Percentiles rank a stretch among this genome's conserved stretches.
phyloP scores from a whole-genome alignment of 2,329 filamentous ascomycete genomes.

The Sclerotinia spermophila region DNA sequence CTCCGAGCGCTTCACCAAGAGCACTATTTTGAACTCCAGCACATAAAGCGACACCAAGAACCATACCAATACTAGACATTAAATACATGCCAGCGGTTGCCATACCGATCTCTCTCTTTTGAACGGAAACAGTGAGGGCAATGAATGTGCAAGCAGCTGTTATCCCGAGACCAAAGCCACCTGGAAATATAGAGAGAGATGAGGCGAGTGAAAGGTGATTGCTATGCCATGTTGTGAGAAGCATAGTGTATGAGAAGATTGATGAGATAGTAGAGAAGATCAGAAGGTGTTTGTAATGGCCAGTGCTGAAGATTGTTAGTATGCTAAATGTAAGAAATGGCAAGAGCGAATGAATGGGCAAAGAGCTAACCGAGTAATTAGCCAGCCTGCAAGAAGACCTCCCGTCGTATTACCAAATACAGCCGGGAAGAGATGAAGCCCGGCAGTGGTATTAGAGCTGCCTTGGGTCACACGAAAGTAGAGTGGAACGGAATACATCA shows the following conservation, averaged over 20 bases:
- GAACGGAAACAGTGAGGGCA: conserved; percentile 45
- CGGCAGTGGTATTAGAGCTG: conserved; percentile 55
- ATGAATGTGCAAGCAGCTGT: conserved; percentile 47
- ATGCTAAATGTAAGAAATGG: neutral
- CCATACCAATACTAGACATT: conserved; percentile 28
- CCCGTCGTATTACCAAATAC: conserved; percentile 65
- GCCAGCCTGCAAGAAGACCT: conserved; percentile 54
- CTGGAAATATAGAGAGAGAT: conserved; percentile 56
- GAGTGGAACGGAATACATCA: conserved; percentile 64
- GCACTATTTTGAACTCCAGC: conserved; percentile 16
- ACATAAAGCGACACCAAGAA: conserved; percentile 26
- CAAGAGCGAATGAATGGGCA: neutral
- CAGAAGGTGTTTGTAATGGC: conserved; percentile 55
- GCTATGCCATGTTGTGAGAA: conserved; percentile 58
- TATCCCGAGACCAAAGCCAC: conserved; percentile 51
- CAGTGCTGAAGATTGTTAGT: conserved; percentile 41
- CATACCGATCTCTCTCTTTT: conserved; percentile 46
- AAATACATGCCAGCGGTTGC: conserved; percentile 48
- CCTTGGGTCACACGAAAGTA: conserved; percentile 65
- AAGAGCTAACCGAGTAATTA: conserved; percentile 32
- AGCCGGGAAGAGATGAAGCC: conserved; percentile 61
- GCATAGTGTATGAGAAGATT: conserved; percentile 48
- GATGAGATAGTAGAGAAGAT: conserved; percentile 49
- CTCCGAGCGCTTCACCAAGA: neutral
- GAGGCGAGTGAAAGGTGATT: conserved; percentile 50